Evolutionary conservation across 169 alveolate genomes (phyloP).

Genomic region (Amoebophrya sp.): DNA sequence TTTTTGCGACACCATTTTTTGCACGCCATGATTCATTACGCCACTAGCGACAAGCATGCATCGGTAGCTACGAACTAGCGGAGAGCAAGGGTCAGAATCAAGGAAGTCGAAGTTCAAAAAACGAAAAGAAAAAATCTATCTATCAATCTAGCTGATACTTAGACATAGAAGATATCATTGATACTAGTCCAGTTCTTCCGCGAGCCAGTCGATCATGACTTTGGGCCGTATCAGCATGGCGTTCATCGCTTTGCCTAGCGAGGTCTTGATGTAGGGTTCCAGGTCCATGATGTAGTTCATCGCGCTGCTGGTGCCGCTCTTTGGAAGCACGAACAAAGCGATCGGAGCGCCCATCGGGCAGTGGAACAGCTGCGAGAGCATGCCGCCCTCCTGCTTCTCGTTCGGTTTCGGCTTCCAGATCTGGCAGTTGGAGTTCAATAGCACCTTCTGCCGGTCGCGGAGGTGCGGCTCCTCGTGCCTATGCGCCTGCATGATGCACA

Average conservation of each 20-base stretch:
- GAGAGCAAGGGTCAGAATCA: not conserved
- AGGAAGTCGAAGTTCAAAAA: not conserved
- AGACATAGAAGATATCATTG: too few species aligned
- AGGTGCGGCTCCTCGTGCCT: not conserved
- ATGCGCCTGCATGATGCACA: constrained; percentile 3
- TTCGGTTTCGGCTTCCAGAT: not conserved
- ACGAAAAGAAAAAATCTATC: not conserved
- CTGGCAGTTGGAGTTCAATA: not conserved
- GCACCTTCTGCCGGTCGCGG: not conserved
- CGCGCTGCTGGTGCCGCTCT: not conserved
- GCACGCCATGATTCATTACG: too few species aligned
- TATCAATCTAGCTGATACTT: too few species aligned
- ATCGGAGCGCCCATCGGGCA: not conserved
- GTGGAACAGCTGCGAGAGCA: not conserved
- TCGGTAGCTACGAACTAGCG: not conserved
- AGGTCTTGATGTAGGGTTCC: not conserved
- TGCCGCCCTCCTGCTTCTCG: too few species aligned
- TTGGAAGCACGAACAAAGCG: not conserved
- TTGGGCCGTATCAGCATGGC: not conserved
- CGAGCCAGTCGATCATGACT: not conserved
- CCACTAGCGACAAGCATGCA: not conserved
- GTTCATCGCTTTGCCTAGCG: not conserved
- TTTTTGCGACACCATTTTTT: not conserved
- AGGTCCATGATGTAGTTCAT: not conserved
- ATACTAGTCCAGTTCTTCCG: not conserved